Evolutionary conservation across 768 basidiomycete genomes (phyloP).

Genomic region (Amanita inopinata): DNA sequence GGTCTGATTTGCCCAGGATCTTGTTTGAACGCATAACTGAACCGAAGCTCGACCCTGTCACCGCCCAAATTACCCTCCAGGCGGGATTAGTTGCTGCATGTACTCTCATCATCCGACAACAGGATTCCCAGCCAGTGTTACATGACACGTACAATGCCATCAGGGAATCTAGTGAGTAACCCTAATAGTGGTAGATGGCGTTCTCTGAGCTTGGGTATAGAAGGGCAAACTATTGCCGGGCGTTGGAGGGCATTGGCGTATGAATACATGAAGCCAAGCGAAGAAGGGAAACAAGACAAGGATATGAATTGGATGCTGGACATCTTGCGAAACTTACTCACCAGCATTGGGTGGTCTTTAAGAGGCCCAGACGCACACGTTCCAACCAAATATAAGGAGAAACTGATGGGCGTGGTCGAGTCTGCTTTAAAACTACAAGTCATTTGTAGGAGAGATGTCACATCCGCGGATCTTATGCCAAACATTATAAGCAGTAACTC

Average conservation of each 20-base stretch:
- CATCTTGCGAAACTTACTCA: neutral
- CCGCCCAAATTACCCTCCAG: slow-evolving; percentile 36
- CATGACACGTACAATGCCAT: slow-evolving; percentile 31
- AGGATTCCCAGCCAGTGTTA: slow-evolving; percentile 4
- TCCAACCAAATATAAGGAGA: slow-evolving; percentile 1
- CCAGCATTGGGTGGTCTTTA: slow-evolving; percentile 1
- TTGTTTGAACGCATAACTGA: neutral
- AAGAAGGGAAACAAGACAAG: neutral
- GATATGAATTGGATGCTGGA: neutral
- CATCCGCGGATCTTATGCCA: slow-evolving; percentile 46
- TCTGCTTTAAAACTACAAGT: slow-evolving; percentile 31
- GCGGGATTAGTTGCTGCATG: slow-evolving; percentile 27
- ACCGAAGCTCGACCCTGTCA: slow-evolving; percentile 22
- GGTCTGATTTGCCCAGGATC: neutral
- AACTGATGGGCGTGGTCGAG: neutral
- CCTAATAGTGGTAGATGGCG: neutral
- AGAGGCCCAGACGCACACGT: neutral
- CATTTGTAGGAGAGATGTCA: slow-evolving; percentile 47
- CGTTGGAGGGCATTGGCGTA: slow-evolving; percentile 49
- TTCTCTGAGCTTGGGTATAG: slow-evolving; percentile 12
- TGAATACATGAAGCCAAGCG: slow-evolving; percentile 17
- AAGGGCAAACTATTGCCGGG: slow-evolving; percentile 42
- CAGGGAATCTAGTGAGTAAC: slow-evolving; percentile 29
- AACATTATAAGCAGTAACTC: slow-evolving; percentile 33
- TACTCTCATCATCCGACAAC: neutral